Percentiles rank a stretch among this genome's conserved stretches.
These are phyloP conservation scores for Rubroshorea leprosula DNA, from an alignment of 345 rosid species.

Conservation along the genomic window DNA sequence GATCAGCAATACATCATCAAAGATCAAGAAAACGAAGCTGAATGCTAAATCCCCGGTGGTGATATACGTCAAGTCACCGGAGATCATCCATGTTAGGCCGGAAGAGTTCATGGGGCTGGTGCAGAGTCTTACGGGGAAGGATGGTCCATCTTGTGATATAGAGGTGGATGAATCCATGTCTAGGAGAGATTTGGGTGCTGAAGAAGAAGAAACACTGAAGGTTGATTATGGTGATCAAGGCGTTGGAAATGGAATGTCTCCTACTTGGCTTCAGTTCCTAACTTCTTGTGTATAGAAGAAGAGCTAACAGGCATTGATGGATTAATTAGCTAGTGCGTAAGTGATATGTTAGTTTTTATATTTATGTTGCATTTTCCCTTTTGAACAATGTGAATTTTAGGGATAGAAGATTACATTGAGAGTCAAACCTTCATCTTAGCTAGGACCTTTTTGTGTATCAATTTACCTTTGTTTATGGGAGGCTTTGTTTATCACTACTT, in stretches of 20 bases:
- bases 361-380: too few species aligned
- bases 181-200: background rate
- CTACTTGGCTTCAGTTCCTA: slow-evolving; percentile 1
- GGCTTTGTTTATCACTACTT: too few species aligned
- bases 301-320: background rate
- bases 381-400: too few species aligned
- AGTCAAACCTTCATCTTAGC: too few species aligned
- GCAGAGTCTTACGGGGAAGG: slow-evolving; percentile 44
- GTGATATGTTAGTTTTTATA: too few species aligned
- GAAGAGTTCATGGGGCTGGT: slow-evolving; percentile 40
- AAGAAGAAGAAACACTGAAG: background rate
- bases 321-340: too few species aligned
- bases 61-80: slow-evolving; percentile 34
- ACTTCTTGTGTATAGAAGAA: background rate
- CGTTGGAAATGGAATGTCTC: slow-evolving; percentile 1
- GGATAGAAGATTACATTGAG: too few species aligned
- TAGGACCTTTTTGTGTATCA: too few species aligned
- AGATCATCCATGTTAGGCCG: slow-evolving; percentile 33
- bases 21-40: slow-evolving; percentile 5
- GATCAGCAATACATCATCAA: background rate
- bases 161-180: background rate
- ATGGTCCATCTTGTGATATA: background rate
- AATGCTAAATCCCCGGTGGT: slow-evolving; percentile 22
- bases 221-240: background rate
- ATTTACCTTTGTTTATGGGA: too few species aligned